phyloP scores from a whole-genome alignment of 768 basidiomycete genomes.

The Kwoniella botswanensis region DNA sequence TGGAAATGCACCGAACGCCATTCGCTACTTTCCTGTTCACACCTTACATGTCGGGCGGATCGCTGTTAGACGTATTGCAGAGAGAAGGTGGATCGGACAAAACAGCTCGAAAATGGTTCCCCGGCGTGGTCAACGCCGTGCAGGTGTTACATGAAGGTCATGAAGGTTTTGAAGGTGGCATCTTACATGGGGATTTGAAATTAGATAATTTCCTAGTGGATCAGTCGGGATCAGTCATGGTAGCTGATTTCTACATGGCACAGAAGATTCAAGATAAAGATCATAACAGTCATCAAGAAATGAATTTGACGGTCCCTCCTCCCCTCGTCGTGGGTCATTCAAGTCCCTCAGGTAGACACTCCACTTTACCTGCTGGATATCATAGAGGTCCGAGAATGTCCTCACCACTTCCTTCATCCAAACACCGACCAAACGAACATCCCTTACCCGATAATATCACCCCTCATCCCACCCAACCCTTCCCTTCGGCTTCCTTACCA shows the following conservation, averaged over 20 bases:
- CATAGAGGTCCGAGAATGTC: constrained; percentile 28
- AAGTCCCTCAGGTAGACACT: constrained; percentile 14
- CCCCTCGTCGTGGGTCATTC: constrained; percentile 6
- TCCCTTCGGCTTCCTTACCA: constrained; percentile 83
- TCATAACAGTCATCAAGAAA: background rate
- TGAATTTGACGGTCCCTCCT: constrained; percentile 27
- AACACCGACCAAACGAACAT: constrained; percentile 15
- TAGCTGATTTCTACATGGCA: constrained; percentile 56
- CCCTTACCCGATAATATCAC: constrained; percentile 7
- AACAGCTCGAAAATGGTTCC: constrained; percentile 57
- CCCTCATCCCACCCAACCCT: constrained; percentile 59
- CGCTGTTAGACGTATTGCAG: constrained; percentile 54
- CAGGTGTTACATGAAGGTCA: constrained; percentile 54
- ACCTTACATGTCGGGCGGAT: constrained; percentile 55
- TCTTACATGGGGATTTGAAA: constrained; percentile 94
- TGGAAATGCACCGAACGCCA: constrained; percentile 50
- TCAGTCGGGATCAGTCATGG: constrained; percentile 63
- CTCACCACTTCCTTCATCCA: constrained; percentile 23
- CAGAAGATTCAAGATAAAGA: constrained; percentile 52
- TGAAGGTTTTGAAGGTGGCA: constrained; percentile 63
- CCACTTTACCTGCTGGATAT: constrained; percentile 27
- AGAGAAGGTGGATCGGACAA: constrained; percentile 55
- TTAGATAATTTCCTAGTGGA: constrained; percentile 95
- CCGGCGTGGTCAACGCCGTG: constrained; percentile 56
- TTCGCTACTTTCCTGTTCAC: constrained; percentile 56